Conservation (phyloP, 164 flowering plant genomes). For the Tinospora cordifolia region DNA sequence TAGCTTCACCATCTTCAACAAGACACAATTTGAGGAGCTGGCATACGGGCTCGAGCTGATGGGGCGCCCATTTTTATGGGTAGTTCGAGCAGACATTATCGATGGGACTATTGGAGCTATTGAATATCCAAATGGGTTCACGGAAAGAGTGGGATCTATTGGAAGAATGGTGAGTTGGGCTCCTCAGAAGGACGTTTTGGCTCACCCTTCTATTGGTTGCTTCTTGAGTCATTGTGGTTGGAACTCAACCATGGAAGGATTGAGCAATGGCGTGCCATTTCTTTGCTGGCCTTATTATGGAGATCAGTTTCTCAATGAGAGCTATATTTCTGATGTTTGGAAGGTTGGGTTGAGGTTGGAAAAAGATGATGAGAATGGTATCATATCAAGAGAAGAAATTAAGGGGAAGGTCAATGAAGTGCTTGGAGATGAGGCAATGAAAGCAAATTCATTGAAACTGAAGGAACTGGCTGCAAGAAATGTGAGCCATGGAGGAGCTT, state of each 20-base stretch:
- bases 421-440: slow-evolving; percentile 18
- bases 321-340: slow-evolving; percentile 44
- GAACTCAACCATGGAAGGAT: slow-evolving; percentile 48
- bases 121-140: slow-evolving; percentile 29
- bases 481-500: slow-evolving; percentile 26
- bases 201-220: slow-evolving; percentile 47
- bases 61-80: slow-evolving; percentile 44
- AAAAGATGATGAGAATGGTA: slow-evolving; percentile 19
- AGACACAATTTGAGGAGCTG: too few species aligned
- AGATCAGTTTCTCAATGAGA: slow-evolving; percentile 36
- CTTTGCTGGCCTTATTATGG: slow-evolving; percentile 50
- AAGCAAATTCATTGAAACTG: slow-evolving; percentile 19
- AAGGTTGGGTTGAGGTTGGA: slow-evolving; percentile 32
- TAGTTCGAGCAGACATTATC: slow-evolving; percentile 26
- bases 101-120: slow-evolving; percentile 4
- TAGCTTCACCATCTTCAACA: too few species aligned
- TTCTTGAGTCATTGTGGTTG: slow-evolving; percentile 62
- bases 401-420: slow-evolving; percentile 24
- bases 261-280: slow-evolving; percentile 42
- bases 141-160: slow-evolving; percentile 17
- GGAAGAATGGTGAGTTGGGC: slow-evolving; percentile 44
- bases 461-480: slow-evolving; percentile 18
- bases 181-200: slow-evolving; percentile 38
- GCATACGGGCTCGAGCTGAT: too few species aligned
- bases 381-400: slow-evolving; percentile 26